These are phyloP conservation scores for Yamadazyma mexicana DNA, from an alignment of 1,139 yeast species.

Conservation along the genomic window DNA sequence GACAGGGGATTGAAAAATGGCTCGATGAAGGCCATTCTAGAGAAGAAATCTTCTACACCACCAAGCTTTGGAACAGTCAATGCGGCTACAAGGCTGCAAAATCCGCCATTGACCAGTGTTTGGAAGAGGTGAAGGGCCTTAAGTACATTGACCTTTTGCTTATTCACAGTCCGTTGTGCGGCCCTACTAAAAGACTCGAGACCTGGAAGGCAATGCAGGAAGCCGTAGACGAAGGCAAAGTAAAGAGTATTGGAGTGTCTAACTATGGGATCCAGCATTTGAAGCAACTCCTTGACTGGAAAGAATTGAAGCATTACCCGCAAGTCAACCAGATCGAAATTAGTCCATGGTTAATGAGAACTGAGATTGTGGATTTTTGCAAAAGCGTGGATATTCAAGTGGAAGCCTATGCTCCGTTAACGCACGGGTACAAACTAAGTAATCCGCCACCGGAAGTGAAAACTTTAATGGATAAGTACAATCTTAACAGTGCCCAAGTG, in stretches of 20 bases:
- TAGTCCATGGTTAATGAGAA: constrained; percentile 76
- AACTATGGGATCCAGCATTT: constrained; percentile 66
- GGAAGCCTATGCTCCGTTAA: constrained; percentile 43
- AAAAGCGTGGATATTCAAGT: constrained; percentile 29
- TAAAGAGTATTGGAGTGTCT: constrained; percentile 66
- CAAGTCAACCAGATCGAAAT: constrained; percentile 68
- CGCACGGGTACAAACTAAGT: constrained; percentile 33
- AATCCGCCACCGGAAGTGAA: constrained; percentile 23
- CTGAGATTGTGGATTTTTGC: constrained; percentile 59
- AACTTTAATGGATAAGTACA: constrained; percentile 24
- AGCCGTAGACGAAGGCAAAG: constrained; percentile 55
- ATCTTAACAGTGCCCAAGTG: constrained; percentile 30
- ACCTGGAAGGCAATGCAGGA: constrained; percentile 67
- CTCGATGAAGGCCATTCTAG: constrained; percentile 49
- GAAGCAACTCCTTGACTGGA: constrained; percentile 56
- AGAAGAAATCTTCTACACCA: constrained; percentile 70
- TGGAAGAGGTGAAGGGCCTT: constrained; percentile 30
- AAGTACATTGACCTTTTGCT: constrained; percentile 53
- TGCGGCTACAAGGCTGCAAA: constrained; percentile 26
- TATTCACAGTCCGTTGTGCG: constrained; percentile 64
- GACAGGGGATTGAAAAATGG: constrained; percentile 53
- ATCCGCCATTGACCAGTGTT: constrained; percentile 28
- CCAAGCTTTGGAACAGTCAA: constrained; percentile 40
- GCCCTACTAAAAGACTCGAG: constrained; percentile 48
- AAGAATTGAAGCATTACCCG: constrained; percentile 52